These are phyloP conservation scores for Talaromyces sp. DNA, from an alignment of 2,329 filamentous ascomycete species.

Conservation along the genomic window DNA sequence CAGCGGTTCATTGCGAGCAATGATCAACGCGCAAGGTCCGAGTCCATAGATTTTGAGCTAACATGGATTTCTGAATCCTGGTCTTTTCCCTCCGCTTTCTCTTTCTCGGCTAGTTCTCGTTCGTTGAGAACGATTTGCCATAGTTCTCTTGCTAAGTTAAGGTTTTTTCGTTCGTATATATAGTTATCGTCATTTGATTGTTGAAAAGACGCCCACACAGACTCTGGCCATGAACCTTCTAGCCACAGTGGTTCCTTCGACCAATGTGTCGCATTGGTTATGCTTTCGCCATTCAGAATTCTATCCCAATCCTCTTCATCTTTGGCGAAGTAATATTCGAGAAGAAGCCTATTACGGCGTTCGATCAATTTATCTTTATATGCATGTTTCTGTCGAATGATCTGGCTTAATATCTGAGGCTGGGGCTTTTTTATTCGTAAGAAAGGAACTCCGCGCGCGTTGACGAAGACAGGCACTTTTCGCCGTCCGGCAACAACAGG, in stretches of 20 bases:
- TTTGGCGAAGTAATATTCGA: constrained; percentile 28
- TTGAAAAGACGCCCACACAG: constrained; percentile 16
- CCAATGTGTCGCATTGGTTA: background rate
- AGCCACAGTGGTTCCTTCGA: constrained; percentile 2
- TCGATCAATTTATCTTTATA: constrained; percentile 31
- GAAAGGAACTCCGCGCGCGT: constrained; percentile 39
- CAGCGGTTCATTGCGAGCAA: constrained; percentile 10
- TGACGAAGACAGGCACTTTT: constrained; percentile 37
- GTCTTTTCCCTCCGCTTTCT: constrained; percentile 14
- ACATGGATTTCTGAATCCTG: background rate
- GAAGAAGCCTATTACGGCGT: constrained; percentile 26
- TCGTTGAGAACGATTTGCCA: constrained; percentile 39
- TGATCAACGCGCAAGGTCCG: constrained; percentile 10
- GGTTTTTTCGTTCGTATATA: constrained; percentile 23
- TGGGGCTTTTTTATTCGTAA: constrained; percentile 43
- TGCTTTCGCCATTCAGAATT: constrained; percentile 19
- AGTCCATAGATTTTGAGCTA: background rate
- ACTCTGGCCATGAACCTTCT: constrained; percentile 21
- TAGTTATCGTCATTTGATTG: constrained; percentile 18
- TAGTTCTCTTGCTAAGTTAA: constrained; percentile 29
- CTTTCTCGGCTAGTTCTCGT: constrained; percentile 27
- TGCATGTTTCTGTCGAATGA: constrained; percentile 32
- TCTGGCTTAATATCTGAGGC: constrained; percentile 33
- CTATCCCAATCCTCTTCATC: constrained; percentile 41
- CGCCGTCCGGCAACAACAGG: constrained; percentile 32